A percentile compares a stretch with the other conserved stretches of the same genome.
Evolutionary conservation across 2,329 filamentous ascomycete species (phyloP).

Genomic region (Pseudogymnoascus sp.): DNA sequence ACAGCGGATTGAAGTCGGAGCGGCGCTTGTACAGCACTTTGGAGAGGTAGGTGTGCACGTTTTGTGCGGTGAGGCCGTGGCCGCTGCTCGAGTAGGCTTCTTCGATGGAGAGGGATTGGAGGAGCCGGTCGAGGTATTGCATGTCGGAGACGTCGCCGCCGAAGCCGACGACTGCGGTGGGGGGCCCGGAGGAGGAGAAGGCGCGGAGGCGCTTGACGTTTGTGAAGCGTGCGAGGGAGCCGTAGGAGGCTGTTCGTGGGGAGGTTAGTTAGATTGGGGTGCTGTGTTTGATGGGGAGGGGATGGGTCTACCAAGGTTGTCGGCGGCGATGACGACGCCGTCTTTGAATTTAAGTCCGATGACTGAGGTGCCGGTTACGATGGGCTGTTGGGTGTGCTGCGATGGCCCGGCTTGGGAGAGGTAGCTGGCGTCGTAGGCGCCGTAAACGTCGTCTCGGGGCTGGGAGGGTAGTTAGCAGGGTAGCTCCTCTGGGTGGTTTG

Average conservation of each 20-base stretch:
- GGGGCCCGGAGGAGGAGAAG: conserved; percentile 59
- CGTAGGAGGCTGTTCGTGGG: conserved; percentile 71
- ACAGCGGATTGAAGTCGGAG: conserved; percentile 91
- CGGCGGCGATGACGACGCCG: conserved; percentile 91
- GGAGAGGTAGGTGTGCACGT: conserved; percentile 91
- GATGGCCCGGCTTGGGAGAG: conserved; percentile 63
- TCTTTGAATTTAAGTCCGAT: conserved; percentile 92
- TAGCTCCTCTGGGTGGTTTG: conserved; percentile 12
- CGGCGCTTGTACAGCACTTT: conserved; percentile 96
- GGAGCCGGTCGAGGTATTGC: conserved; percentile 93
- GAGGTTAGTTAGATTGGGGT: background rate
- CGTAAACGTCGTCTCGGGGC: conserved; percentile 97
- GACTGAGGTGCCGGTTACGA: conserved; percentile 95
- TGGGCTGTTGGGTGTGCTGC: conserved; percentile 83
- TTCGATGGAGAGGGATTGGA: conserved; percentile 76
- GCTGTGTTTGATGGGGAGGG: conserved; percentile 18
- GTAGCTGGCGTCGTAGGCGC: conserved; percentile 82
- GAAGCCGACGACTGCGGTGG: conserved; percentile 77
- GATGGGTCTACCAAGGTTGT: conserved; percentile 72
- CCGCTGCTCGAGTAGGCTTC: conserved; percentile 68
- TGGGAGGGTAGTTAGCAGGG: conserved; percentile 40
- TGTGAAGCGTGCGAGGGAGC: conserved; percentile 91
- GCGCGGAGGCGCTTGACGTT: conserved; percentile 90
- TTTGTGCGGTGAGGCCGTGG: conserved; percentile 71
- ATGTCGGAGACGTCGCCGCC: conserved; percentile 97